Conservation (phyloP, 345 rosid species). For the Reutealis trisperma region DNA sequence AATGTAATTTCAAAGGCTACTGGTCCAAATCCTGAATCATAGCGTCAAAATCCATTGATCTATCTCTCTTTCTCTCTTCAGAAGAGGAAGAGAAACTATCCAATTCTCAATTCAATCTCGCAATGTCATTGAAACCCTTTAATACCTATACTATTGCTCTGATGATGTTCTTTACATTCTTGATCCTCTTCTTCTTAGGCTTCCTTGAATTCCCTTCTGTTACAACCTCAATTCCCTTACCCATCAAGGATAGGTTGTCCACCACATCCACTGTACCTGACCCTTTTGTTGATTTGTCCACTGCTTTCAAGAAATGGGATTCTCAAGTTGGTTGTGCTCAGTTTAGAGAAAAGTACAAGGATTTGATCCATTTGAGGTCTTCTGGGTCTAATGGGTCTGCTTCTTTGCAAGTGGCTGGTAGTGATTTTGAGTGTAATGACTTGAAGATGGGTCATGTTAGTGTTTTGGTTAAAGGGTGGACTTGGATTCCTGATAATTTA, state of each 20-base stretch:
- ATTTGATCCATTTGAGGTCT: constrained; percentile 31
- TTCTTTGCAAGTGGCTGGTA: constrained; percentile 53
- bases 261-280: constrained; percentile 26
- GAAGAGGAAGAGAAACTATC: background rate
- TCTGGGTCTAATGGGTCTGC: constrained; percentile 45
- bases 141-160: constrained; percentile 49
- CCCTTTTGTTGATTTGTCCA: constrained; percentile 59
- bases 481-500: constrained; percentile 96
- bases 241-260: constrained; percentile 12
- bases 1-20: background rate
- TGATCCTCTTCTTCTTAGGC: constrained; percentile 75
- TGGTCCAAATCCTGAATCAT: background rate
- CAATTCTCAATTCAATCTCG: constrained; percentile 3
- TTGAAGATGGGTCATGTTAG: constrained; percentile 65
- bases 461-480: constrained; percentile 91
- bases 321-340: constrained; percentile 74
- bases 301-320: constrained; percentile 73
- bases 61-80: background rate
- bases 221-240: constrained; percentile 34
- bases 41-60: background rate
- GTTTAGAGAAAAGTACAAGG: constrained; percentile 49
- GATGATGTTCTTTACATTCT: constrained; percentile 61
- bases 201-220: constrained; percentile 73
- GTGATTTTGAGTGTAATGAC: constrained; percentile 45
- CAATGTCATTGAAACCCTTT: constrained; percentile 65